Base-by-base conservation (phyloP, 2,329 filamentous ascomycete species). In the Beauveria scarabaeidicola region DNA sequence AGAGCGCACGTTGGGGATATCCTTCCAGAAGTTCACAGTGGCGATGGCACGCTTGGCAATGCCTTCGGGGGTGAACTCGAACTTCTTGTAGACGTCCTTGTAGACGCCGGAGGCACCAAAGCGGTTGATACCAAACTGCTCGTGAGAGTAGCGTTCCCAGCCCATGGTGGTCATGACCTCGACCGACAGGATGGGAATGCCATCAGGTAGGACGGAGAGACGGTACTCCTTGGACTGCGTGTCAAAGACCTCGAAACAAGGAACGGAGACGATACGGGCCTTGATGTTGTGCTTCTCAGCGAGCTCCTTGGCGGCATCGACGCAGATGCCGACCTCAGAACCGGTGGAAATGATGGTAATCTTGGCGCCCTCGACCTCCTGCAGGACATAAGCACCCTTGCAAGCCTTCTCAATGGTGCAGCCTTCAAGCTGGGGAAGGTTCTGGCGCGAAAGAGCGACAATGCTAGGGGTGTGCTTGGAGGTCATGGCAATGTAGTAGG, bases 31-130 rank as follows among this genome's bases (percentile, higher is more conserved):
- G 74, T 97, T 86, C 70, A 97, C 81, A 65, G 94, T 99, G 68
- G 89, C 88, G 64, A 91, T 76, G 63, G 93, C 94, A 70, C 94
- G 91, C 89, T 97, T 97, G 79, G 90, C 82, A 74, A 99, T 89
- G 66, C 94, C 94, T 78, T 96, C 93, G 58, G 94, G 90, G 53
- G 93, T 99, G 82, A 99, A 97, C 78, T 97, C 94, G 79, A 99
- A 99, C 85, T 97, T 97, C 89, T 90, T 88, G 85, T 99, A 99
- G 63, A 99, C 91, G 70, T 97, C 88, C 87, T 93, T 93, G 83
- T 97, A 97, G 67, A 93, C 88, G 70, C 93, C 94, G 60, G 90
- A 96, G 67, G 93, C 93, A 86, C 94, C 94, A 77, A 99, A 99
- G 74, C 94, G 86, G 88, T 99, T 99, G 67, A 99, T 86, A 74